Evolutionary conservation across 768 basidiomycete species (phyloP).

Genomic region (Tulasnella sp.): DNA sequence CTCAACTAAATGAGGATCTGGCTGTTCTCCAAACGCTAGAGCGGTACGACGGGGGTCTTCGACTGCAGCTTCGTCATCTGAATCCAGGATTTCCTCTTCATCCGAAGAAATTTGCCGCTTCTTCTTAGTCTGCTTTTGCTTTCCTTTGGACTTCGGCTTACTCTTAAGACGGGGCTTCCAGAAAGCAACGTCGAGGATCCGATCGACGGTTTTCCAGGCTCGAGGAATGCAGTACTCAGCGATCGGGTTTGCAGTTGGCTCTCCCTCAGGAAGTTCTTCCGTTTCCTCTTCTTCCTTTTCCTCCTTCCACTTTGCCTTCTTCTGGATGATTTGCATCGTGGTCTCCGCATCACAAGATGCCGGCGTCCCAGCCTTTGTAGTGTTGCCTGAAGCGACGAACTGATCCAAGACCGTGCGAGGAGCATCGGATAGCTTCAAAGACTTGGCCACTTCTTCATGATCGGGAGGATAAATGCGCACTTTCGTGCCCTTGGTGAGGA

Average conservation of each 20-base stretch:
- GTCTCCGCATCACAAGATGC: conserved; percentile 36
- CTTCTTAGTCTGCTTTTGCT: conserved; percentile 33
- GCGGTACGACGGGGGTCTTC: conserved; percentile 37
- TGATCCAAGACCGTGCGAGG: background rate
- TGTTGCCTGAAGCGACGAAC: conserved; percentile 42
- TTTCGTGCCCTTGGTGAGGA: conserved; percentile 63
- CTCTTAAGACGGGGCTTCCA: conserved; percentile 47
- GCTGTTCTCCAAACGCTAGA: conserved; percentile 62
- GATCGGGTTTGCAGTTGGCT: conserved; percentile 52
- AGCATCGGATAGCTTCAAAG: conserved; percentile 2
- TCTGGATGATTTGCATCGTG: conserved; percentile 2
- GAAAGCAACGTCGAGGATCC: conserved; percentile 77
- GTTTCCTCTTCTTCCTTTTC: conserved; percentile 34
- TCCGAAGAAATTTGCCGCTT: conserved; percentile 28
- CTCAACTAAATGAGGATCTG: conserved; percentile 52
- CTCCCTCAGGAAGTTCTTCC: conserved; percentile 31
- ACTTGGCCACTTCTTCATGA: conserved; percentile 38
- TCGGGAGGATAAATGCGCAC: conserved; percentile 57
- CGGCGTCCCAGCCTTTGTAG: conserved; percentile 41
- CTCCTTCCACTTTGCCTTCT: conserved; percentile 36
- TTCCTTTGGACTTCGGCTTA: conserved; percentile 36
- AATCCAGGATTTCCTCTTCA: conserved; percentile 38
- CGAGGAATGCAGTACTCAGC: conserved; percentile 71
- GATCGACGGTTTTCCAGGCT: conserved; percentile 85
- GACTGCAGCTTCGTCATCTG: conserved; percentile 29